Evolutionary conservation across 108 stramenopile genomes (phyloP).

Genomic region (Cyclotella sp.): DNA sequence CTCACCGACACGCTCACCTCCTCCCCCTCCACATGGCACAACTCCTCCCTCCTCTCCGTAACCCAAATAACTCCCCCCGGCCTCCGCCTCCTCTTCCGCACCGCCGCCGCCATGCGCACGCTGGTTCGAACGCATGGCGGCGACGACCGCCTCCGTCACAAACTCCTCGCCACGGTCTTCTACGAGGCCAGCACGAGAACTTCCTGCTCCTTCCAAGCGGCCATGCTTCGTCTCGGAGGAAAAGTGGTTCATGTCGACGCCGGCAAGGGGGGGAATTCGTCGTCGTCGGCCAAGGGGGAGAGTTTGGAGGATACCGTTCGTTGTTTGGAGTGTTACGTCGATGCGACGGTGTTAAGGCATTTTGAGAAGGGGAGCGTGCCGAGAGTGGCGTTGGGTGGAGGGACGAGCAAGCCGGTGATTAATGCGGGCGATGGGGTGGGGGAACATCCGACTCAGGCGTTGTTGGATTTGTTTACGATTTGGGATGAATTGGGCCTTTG

Average conservation of each 20-base stretch:
- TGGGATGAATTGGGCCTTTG: constrained; percentile 70
- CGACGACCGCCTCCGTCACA: constrained; percentile 53
- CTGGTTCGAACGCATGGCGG: constrained; percentile 61
- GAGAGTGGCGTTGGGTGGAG: constrained; percentile 45
- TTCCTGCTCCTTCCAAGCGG: constrained; percentile 94
- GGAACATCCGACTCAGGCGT: constrained; percentile 98
- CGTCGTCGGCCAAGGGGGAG: constrained; percentile 95
- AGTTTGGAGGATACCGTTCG: constrained; percentile 92
- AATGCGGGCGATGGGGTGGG: constrained; percentile 98
- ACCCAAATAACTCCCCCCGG: constrained; percentile 67
- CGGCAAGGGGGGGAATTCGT: constrained; percentile 63
- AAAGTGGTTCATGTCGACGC: constrained; percentile 83
- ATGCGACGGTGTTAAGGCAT: constrained; percentile 93
- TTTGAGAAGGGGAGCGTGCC: constrained; percentile 78
- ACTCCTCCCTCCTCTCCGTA: constrained; percentile 62
- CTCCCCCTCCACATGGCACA: constrained; percentile 62
- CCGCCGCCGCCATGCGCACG: constrained; percentile 58
- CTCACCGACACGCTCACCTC: constrained; percentile 47
- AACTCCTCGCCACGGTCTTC: constrained; percentile 86
- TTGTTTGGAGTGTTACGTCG: constrained; percentile 91
- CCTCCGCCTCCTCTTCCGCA: constrained; percentile 52
- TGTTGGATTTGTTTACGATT: constrained; percentile 97
- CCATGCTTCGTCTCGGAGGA: constrained; percentile 94
- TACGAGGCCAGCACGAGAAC: constrained; percentile 98
- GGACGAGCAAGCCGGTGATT: constrained; percentile 76